Evolutionary conservation across 2,329 filamentous ascomycete species (phyloP), one percentile per base, ranked within the genome.

Genomic region (Paradendryphiella salina): DNA sequence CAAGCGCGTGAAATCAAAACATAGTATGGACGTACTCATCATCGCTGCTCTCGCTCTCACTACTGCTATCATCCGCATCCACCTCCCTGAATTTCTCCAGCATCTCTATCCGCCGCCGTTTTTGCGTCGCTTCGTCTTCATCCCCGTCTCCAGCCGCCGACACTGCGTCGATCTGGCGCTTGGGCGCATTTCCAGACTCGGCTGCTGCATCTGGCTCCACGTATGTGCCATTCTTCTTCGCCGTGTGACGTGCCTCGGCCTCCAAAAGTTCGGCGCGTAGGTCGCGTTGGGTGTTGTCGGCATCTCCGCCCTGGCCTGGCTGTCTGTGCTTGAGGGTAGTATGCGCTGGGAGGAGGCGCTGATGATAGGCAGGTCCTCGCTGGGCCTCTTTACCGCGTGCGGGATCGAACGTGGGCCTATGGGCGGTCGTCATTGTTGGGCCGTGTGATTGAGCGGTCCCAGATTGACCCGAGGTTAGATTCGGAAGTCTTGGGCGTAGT

Each of bases 331-430:
- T 99, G 70, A 99, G 86, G 59, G 90, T 86, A 10, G 90, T 97
- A 74, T 99, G 88, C 26, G 94, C 94, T 28, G 94, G 93, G 11
- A 96, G 86, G 13, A 97, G 87, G 65, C 94, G 88, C 76, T 97
- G 93, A 73, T 99, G 94, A 79, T 96, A 97, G 64, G 91, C 93
- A 41, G 90, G 89, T 39, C 94, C 94, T 67, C 91, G 88, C 53
- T 91, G 87, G 66, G 92, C 90, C 76, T 99, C 94, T 80, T 96
- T 96, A 72, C 94, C 94, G 71, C 87, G 85, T 82, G 92, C 89
- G 60, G 94, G 94, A 73, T 99, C 94, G 71, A 99, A 99, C 0
- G 94, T 99, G 49, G 94, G 94, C 77, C 94, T 88, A 72, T 86
- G 85, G 50, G 85, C 85, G 76, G 75, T 77, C 31, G 72, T 75